Evolutionary conservation across 306 rosid genomes (phyloP).

Genomic region (Sesbania bispinosa): DNA sequence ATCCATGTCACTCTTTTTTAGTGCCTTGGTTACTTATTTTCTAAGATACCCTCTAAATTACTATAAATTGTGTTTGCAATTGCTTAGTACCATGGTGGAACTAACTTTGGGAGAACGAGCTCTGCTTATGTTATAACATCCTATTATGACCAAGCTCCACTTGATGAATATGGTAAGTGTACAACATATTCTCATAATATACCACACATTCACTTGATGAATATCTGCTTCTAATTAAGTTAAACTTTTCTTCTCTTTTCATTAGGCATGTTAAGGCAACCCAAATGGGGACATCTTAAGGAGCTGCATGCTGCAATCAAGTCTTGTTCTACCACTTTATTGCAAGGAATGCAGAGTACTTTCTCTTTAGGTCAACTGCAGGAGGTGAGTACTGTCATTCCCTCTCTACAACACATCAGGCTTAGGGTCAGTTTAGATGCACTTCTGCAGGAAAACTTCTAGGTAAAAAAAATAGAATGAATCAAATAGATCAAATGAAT

Average conservation of each 20-base stretch:
- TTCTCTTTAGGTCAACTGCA: constrained; percentile 48
- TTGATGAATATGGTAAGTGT: constrained; percentile 43
- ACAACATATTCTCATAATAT: not conserved
- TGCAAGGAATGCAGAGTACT: constrained; percentile 43
- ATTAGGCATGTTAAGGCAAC: constrained; percentile 60
- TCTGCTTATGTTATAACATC: constrained; percentile 48
- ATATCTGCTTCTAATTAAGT: not conserved
- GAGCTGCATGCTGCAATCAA: constrained; percentile 53
- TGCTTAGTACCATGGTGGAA: constrained; percentile 68
- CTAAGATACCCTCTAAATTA: not conserved
- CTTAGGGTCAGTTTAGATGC: no score
- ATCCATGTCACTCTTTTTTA: constrained; percentile 46
- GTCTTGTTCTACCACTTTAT: constrained; percentile 49
- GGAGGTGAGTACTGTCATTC: constrained; percentile 23
- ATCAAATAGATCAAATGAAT: no score
- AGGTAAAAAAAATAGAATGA: no score
- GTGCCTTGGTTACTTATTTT: not conserved
- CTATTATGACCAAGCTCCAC: constrained; percentile 62
- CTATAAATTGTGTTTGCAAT: no score
- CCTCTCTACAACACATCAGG: not conserved
- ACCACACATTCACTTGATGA: no score
- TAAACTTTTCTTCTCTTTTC: no score
- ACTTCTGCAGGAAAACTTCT: no score
- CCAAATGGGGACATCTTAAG: constrained; percentile 67
- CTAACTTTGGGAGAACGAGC: constrained; percentile 58